Base-by-base conservation (phyloP, 805 yeast species). In the Hanseniaspora nectarophila region DNA sequence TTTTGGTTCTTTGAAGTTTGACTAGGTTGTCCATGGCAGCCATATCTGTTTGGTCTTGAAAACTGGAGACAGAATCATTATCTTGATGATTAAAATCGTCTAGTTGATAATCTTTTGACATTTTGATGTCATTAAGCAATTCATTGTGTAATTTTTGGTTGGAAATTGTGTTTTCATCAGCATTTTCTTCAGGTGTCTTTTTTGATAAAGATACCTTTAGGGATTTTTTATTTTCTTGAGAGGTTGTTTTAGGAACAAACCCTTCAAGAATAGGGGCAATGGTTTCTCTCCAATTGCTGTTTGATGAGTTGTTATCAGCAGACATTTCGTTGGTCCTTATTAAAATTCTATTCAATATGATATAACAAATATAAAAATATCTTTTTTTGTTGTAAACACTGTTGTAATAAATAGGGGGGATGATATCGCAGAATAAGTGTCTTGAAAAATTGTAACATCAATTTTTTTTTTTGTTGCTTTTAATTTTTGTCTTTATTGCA, bases 241-340 rank as follows among this genome's bases (percentile, higher is more conserved):
- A 72, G 0, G 82, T 75, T 0, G 88, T 75, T 60, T 82, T 84
- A 5, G 92, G 92, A 5, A 78, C 74, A 63, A 82, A 85, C 1
- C 77, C 72, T 61, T 81, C 88, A 38, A 85, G 65, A 61, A 84
- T 82, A 2, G 94, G 92, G 0, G 90, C 90, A 42, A 84, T 78
- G 0, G 86, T 75, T 10, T 85, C 89, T 26, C 53, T 49, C 53
- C 53, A 49, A 23, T 49, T 49, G 33, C 53, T 49, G n/a, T 42
- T 49, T 7, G 45, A 26, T n/a, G 34, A 42, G 21, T 29, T 26
- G 9, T 23, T 40, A 13, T 32, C 33, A 7, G 23, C 10, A 29
- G 37, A 23, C 44, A 46, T 35, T 16, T 35, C n/a, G 5, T 35
- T n/a, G 13, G 15, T 18, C 5, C 10, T 28, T 28, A 6, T 9